Evolutionary conservation across 2,329 filamentous ascomycete genomes (phyloP), one percentile per base, ranked within the genome.

Genomic region (Venturia asperata): DNA sequence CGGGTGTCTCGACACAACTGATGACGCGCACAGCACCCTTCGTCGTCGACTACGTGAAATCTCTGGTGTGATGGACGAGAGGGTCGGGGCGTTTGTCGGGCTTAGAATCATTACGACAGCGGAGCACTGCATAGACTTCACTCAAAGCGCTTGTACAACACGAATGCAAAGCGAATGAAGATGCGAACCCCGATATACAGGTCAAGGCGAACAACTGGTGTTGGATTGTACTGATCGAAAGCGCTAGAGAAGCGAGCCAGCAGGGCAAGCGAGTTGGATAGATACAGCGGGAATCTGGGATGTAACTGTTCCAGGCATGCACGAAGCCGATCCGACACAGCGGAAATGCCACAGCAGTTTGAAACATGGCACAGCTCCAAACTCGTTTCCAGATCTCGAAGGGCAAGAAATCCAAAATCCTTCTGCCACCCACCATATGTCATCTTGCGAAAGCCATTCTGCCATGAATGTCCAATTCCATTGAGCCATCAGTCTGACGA

Each of bases 21-120:
- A 63, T 34, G 41, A 30, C 34, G 6, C 9, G 17, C 37, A 30
- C 61, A 67, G 66, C 66, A 34, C 66, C 66, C 30, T 64, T 64
- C 58, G 39, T 60, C 2, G 49, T 67, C 13, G 66, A 67, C 34
- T 67, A 64, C 42, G 49, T 64, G 15, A 39, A 27, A 47, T 68
- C 64, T 5, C 61, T 67, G 15, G 47, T 67, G 10, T 67, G 56
- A 61, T 55, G 5, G 47, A 27, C 9, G 13, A 15, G 39, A 41
- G 39, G 30, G 30, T 6, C 6, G 3, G 30, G 30, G 30, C 49
- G 49, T 55, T 17, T 9, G 47, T 1, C 21, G 21, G 42, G 21
- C 47, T 24, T 21, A 24, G 11, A 52, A 52, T 10, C 10, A 52
- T 30, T 3, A 19, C 24, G 49, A 55, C 24, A 10, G 47, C 17